Conservation (phyloP, 2,329 filamentous ascomycete species). For the Elsinoe australis region DNA sequence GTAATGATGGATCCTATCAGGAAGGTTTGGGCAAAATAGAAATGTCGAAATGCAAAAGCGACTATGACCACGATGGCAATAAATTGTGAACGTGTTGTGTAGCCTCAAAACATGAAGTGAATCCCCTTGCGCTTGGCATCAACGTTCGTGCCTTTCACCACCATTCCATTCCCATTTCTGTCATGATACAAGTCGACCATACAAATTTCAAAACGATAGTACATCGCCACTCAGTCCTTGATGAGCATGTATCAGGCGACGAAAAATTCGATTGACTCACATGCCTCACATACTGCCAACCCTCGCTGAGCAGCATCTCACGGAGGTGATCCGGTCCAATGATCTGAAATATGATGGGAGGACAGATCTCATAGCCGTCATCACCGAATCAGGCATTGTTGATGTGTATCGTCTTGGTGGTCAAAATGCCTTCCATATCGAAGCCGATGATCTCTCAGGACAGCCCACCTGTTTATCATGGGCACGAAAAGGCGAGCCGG, state of each 20-base stretch:
- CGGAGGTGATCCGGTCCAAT: constrained; percentile 47
- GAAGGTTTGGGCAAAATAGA: no score
- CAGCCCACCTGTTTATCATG: constrained; percentile 7
- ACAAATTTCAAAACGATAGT: no score
- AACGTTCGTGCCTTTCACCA: no score
- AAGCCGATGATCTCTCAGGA: constrained; percentile 20
- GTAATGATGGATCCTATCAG: constrained; percentile 47
- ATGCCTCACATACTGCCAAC: constrained; percentile 16
- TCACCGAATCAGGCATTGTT: constrained; percentile 59
- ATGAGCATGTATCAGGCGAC: constrained; percentile 7
- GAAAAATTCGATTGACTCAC: neutral
- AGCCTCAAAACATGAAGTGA: neutral
- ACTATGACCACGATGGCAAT: no score
- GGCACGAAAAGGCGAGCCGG: neutral
- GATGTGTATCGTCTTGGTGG: constrained; percentile 72
- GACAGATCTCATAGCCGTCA: constrained; percentile 74
- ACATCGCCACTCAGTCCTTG: no score
- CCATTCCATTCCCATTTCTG: no score
- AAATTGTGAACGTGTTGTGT: no score
- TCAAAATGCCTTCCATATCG: constrained; percentile 56
- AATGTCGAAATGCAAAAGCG: no score
- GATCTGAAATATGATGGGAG: constrained; percentile 71
- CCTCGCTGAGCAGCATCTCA: constrained; percentile 50
- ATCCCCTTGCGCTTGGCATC: constrained; percentile 8
- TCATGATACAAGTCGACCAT: no score